A percentile compares a stretch with the other conserved stretches of the same genome.
Evolutionary conservation across 129 eudicot genomes (phyloP).

Genomic region (Lactuca saligna): DNA sequence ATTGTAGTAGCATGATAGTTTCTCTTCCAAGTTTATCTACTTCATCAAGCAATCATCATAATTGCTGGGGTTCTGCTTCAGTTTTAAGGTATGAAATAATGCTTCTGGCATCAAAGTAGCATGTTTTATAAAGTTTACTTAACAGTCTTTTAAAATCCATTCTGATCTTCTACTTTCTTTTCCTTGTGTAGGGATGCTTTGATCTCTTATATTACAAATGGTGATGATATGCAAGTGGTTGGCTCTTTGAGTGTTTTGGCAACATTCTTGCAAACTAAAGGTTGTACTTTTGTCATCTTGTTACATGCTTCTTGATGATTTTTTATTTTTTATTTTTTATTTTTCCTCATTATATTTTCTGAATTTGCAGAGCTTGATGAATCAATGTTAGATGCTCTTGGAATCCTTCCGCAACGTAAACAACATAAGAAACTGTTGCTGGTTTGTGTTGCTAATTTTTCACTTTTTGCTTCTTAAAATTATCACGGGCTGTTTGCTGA

Average conservation of each 20-base stretch:
- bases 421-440: slow-evolving; percentile 87
- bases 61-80: slow-evolving; percentile 34
- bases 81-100: slow-evolving; percentile 51
- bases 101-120: too few species aligned
- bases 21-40: slow-evolving; percentile 36
- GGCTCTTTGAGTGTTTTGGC: slow-evolving; percentile 84
- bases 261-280: slow-evolving; percentile 86
- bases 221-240: slow-evolving; percentile 79
- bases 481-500: background rate
- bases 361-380: slow-evolving; percentile 80
- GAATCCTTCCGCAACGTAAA: slow-evolving; percentile 93
- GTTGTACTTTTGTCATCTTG: slow-evolving; percentile 36
- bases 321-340: background rate
- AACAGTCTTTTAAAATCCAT: background rate
- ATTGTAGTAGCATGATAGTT: slow-evolving; percentile 37
- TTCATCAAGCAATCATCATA: slow-evolving; percentile 39
- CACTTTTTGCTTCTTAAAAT: slow-evolving; percentile 8
- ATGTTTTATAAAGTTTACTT: background rate
- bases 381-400: slow-evolving; percentile 94
- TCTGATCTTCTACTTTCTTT: slow-evolving; percentile 6
- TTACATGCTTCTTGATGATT: background rate
- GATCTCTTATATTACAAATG: slow-evolving; percentile 67
- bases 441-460: slow-evolving; percentile 49
- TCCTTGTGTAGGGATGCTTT: slow-evolving; percentile 67
- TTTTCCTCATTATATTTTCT: slow-evolving; percentile 19